Conservation (phyloP, 495 filamentous ascomycete species). For the Xylaria acuta region DNA sequence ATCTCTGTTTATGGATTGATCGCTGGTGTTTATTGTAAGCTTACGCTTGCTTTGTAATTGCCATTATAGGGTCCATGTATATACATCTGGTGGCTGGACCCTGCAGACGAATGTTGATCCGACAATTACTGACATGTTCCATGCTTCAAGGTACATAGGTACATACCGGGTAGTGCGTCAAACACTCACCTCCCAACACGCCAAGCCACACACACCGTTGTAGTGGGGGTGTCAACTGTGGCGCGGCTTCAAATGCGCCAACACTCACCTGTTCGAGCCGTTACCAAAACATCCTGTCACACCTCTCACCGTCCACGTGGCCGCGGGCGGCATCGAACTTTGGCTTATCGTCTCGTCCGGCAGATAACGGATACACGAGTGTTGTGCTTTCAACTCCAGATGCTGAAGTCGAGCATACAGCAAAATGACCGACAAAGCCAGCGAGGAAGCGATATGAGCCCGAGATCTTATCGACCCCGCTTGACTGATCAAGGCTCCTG, state of each 20-base stretch:
- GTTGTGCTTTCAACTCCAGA: neutral
- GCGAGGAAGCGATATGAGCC: constrained; percentile 21
- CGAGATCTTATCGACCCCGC: constrained; percentile 3
- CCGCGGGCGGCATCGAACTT: neutral
- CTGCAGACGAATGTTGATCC: neutral
- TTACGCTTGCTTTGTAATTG: constrained; percentile 14
- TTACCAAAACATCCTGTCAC: constrained; percentile 11
- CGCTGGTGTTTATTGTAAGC: constrained; percentile 14
- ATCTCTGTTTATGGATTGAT: constrained; percentile 1
- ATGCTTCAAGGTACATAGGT: constrained; percentile 11
- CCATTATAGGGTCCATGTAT: neutral
- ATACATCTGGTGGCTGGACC: constrained; percentile 3
- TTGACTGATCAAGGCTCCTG: neutral
- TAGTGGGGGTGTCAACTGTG: constrained; percentile 8
- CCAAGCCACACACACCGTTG: neutral
- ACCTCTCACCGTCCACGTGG: constrained; percentile 24
- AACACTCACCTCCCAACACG: neutral
- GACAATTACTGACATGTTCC: neutral
- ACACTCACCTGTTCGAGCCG: neutral
- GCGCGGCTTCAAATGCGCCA: neutral
- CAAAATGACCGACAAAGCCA: constrained; percentile 19
- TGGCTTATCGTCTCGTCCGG: neutral
- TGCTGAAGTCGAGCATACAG: neutral
- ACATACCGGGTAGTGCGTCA: too few relatives aligned
- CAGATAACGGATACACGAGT: neutral